Percentiles rank a stretch among this genome's conserved stretches.
Evolutionary conservation across 495 filamentous ascomycete species (phyloP).

Genomic region (Neurospora sublineolata): DNA sequence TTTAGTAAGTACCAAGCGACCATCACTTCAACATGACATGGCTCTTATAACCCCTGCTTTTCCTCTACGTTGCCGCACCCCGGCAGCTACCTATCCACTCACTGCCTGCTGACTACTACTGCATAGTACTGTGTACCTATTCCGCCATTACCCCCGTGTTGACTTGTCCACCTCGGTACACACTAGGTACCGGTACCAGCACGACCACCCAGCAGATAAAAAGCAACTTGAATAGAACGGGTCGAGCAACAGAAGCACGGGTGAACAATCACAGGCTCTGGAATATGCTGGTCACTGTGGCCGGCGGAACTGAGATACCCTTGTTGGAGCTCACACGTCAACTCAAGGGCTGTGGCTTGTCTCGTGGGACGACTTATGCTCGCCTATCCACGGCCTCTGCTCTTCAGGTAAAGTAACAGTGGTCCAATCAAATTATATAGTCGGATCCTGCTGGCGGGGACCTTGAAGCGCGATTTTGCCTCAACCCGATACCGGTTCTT

Average conservation of each 20-base stretch:
- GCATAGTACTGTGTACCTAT: background rate
- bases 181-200: background rate
- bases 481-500: background rate
- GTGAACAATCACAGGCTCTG: background rate
- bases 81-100: slow-evolving; percentile 8
- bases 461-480: background rate
- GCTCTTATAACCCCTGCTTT: slow-evolving; percentile 8
- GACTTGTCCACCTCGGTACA: background rate
- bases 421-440: background rate
- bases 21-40: slow-evolving; percentile 8
- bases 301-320: background rate
- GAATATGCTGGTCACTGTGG: background rate
- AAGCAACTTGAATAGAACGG: background rate
- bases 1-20: slow-evolving; percentile 14
- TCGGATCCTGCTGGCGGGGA: background rate
- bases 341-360: background rate
- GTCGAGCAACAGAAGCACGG: background rate
- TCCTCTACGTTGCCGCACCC: slow-evolving; percentile 11
- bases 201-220: background rate
- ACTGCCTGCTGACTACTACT: slow-evolving; percentile 8
- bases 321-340: background rate
- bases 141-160: background rate
- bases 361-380: background rate
- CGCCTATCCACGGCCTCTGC: background rate
- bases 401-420: background rate